phyloP scores from a whole-genome alignment of 345 rosid genomes.

The Lumnitzera littorea region DNA sequence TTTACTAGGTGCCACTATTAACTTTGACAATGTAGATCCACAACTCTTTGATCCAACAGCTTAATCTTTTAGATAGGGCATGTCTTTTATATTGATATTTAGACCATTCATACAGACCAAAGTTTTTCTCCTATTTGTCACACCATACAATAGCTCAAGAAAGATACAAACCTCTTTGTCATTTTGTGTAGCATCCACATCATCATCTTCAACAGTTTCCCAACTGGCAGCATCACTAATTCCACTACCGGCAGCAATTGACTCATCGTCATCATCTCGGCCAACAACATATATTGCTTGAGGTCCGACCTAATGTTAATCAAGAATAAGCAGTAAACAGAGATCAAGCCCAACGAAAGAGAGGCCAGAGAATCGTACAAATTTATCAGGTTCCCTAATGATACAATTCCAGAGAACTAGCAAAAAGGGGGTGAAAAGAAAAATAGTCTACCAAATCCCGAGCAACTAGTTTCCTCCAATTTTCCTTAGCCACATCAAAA shows the following conservation, averaged over 20 bases:
- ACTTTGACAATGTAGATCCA: no score
- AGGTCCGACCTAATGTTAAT: constrained; percentile 76
- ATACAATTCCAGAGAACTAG: no score
- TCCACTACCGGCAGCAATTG: constrained; percentile 78
- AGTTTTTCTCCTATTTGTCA: not conserved
- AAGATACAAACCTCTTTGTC: constrained; percentile 61
- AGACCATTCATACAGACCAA: not conserved
- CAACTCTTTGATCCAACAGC: no score
- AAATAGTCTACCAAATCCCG: no score
- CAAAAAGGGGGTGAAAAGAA: no score
- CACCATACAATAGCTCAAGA: not conserved
- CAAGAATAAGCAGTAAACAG: not conserved
- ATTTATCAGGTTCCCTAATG: no score
- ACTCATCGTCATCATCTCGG: constrained; percentile 87
- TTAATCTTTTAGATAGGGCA: no score
- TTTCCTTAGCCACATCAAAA: no score
- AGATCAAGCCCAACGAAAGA: not conserved
- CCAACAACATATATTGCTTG: constrained; percentile 94
- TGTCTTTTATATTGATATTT: no score
- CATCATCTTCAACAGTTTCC: constrained; percentile 86
- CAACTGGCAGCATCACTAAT: constrained; percentile 91
- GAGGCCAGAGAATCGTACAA: not conserved
- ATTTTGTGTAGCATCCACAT: constrained; percentile 48
- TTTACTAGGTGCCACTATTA: no score
- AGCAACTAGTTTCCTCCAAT: no score